A percentile compares a stretch with the other conserved stretches of the same genome.
These are phyloP conservation scores for Tilletia indica DNA, from an alignment of 1,284 basidiomycete species.

Conservation along the genomic window DNA sequence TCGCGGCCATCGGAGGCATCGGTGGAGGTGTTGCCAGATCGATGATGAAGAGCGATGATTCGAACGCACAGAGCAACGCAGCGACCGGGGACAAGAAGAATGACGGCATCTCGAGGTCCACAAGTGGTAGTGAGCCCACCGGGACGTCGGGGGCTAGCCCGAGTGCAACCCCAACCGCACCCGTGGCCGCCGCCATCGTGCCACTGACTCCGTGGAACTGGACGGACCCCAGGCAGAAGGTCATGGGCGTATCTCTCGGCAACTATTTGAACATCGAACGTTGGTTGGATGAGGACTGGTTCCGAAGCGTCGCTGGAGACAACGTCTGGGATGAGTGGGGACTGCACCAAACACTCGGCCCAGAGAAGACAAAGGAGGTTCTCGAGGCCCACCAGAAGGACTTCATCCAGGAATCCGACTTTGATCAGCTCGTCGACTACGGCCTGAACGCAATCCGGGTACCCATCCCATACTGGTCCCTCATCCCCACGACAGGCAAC, in stretches of 20 bases:
- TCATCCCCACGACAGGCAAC: constrained; percentile 37
- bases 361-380: constrained; percentile 29
- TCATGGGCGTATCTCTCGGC: constrained; percentile 50
- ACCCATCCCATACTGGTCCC: constrained; percentile 56
- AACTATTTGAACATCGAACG: constrained; percentile 53
- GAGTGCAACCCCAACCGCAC: background rate
- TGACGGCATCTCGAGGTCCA: background rate
- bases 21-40: background rate
- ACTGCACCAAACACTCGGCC: constrained; percentile 49
- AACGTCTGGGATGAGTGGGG: constrained; percentile 57
- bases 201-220: constrained; percentile 49
- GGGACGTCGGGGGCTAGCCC: constrained; percentile 5
- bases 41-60: background rate
- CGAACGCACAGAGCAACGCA: background rate
- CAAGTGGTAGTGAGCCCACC: background rate
- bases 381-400: constrained; percentile 54
- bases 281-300: constrained; percentile 59
- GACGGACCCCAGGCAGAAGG: constrained; percentile 49
- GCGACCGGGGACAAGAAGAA: background rate
- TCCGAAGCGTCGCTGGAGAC: constrained; percentile 44
- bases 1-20: background rate
- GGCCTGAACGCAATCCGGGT: constrained; percentile 57
- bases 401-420: constrained; percentile 57
- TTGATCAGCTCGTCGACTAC: constrained; percentile 47
- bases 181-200: constrained; percentile 30